These are phyloP conservation scores for Metschnikowia similis DNA, from an alignment of 805 yeast genomes.

Conservation along the genomic window DNA sequence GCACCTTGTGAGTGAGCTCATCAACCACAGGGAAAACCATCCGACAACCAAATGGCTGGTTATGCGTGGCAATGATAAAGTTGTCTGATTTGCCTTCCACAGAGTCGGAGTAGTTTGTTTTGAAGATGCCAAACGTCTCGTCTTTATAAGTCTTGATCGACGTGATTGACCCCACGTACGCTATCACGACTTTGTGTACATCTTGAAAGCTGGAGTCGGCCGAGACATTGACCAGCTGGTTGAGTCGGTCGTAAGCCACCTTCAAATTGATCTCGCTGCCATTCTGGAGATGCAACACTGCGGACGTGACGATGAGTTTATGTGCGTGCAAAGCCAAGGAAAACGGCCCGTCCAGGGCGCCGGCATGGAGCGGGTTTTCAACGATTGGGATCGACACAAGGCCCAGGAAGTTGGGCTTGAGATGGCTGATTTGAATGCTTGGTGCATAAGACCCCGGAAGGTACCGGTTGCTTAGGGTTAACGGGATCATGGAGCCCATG, in stretches of 20 bases:
- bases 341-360: constrained; percentile 6
- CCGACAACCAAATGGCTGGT: constrained; percentile 65
- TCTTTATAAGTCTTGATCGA: constrained; percentile 51
- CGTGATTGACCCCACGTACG: constrained; percentile 50
- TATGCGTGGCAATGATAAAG: constrained; percentile 62
- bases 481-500: constrained; percentile 5
- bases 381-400: constrained; percentile 27
- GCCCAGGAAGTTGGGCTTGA: constrained; percentile 47
- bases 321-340: constrained; percentile 37
- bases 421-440: constrained; percentile 35
- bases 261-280: constrained; percentile 18
- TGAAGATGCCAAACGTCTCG: constrained; percentile 60
- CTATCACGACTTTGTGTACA: constrained; percentile 19
- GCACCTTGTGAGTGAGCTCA: constrained; percentile 53
- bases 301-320: constrained; percentile 37
- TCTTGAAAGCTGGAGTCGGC: constrained; percentile 14
- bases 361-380: constrained; percentile 19
- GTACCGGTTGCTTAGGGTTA: constrained; percentile 27
- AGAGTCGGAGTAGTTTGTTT: constrained; percentile 56
- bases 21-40: constrained; percentile 66
- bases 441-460: constrained; percentile 40
- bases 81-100: constrained; percentile 47
- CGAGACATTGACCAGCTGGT: constrained; percentile 31
- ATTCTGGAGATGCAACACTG: constrained; percentile 16
- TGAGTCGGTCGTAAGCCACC: constrained; percentile 37